phyloP scores from a whole-genome alignment of 2,329 filamentous ascomycete species.

The Pseudogymnoascus sp. region DNA sequence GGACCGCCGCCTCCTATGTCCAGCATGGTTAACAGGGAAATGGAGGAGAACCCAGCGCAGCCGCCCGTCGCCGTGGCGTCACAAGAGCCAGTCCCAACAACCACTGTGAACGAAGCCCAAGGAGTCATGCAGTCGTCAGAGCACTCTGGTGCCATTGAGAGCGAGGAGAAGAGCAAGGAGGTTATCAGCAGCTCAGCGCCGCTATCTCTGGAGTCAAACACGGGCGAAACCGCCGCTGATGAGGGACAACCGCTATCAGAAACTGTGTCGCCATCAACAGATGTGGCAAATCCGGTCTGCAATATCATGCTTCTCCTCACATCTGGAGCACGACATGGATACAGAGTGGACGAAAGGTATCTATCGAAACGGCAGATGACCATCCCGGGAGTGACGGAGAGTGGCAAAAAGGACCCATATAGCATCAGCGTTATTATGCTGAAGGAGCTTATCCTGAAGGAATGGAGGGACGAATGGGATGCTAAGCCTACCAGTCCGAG shows the following conservation, averaged over 20 bases:
- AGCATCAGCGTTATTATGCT: constrained; percentile 89
- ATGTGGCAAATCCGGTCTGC: constrained; percentile 42
- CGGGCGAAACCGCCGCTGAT: not conserved
- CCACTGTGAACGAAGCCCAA: not conserved
- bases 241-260: not conserved
- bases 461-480: constrained; percentile 93
- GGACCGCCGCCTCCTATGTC: not conserved
- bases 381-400: constrained; percentile 57
- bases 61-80: not conserved
- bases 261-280: constrained; percentile 13
- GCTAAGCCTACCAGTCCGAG: constrained; percentile 76
- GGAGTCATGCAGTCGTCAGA: not conserved
- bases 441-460: constrained; percentile 86
- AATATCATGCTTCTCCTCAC: constrained; percentile 78
- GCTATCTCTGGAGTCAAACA: not conserved
- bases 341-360: constrained; percentile 83
- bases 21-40: constrained; percentile 3
- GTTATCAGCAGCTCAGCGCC: not conserved
- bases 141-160: not conserved
- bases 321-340: constrained; percentile 77
- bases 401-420: constrained; percentile 65
- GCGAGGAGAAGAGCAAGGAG: constrained; percentile 7
- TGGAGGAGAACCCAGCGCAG: constrained; percentile 6
- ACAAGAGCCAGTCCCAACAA: not conserved
- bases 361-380: constrained; percentile 71